phyloP scores from a whole-genome alignment of 345 rosid genomes.

The Syzygium aqueum region DNA sequence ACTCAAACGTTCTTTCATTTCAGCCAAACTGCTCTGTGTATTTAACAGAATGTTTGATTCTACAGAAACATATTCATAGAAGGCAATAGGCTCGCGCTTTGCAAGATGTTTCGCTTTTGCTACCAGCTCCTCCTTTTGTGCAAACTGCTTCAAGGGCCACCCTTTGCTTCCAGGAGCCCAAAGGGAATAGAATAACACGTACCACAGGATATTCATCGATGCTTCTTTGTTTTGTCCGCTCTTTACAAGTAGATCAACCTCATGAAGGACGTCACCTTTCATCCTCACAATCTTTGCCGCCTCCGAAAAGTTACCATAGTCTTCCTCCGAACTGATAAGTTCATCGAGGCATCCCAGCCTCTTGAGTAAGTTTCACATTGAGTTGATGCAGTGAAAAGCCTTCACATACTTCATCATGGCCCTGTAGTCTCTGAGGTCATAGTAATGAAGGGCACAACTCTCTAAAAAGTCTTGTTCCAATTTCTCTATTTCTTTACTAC shows the following conservation, averaged over 20 bases:
- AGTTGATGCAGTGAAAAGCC: conserved; percentile 1
- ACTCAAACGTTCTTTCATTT: conserved; percentile 16
- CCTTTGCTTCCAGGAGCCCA: conserved; percentile 32
- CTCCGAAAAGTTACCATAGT: conserved; percentile 11
- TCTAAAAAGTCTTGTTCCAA: not conserved
- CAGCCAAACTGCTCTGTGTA: conserved; percentile 3
- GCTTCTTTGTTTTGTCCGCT: conserved; percentile 24
- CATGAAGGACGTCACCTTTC: conserved; percentile 25
- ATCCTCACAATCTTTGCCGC: conserved; percentile 16
- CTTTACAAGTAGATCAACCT: conserved; percentile 26
- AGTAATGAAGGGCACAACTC: not conserved
- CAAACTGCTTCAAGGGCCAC: conserved; percentile 39
- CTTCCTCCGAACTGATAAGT: conserved; percentile 13
- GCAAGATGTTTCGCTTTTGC: conserved; percentile 28
- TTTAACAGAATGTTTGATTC: conserved; percentile 21
- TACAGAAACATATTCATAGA: conserved; percentile 11
- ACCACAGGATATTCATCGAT: conserved; percentile 15
- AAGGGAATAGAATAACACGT: conserved; percentile 26
- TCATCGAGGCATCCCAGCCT: conserved; percentile 8
- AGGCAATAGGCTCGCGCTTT: conserved; percentile 6
- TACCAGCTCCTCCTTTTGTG: conserved; percentile 20
- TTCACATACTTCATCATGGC: conserved; percentile 18
- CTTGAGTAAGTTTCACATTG: conserved; percentile 4
- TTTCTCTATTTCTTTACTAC: not conserved
- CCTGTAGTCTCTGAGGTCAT: not conserved